phyloP scores from a whole-genome alignment of 257 asterid genomes.

The Ehretia macrophylla region DNA sequence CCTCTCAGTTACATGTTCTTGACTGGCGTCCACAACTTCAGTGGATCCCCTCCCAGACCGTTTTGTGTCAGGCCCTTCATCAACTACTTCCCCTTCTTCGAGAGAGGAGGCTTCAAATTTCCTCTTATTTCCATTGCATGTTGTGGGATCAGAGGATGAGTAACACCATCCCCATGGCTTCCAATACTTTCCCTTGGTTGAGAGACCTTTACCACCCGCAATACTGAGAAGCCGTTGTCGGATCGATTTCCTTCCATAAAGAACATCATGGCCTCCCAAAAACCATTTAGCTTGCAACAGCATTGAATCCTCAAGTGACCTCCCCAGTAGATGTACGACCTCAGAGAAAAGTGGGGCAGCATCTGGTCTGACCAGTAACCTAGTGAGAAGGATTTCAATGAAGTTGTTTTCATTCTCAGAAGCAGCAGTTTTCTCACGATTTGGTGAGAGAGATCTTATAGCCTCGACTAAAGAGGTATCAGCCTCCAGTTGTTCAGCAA shows the following conservation, averaged over 20 bases:
- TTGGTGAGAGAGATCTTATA: constrained; percentile 70
- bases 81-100: constrained; percentile 97
- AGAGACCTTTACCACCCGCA: constrained; percentile 69
- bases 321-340: constrained; percentile 83
- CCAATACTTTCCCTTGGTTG: constrained; percentile 67
- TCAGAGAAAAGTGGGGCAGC: constrained; percentile 95
- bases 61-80: constrained; percentile 53
- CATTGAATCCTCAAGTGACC: constrained; percentile 92
- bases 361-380: constrained; percentile 95
- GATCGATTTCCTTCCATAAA: constrained; percentile 84
- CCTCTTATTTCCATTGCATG: constrained; percentile 47
- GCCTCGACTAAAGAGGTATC: constrained; percentile 75
- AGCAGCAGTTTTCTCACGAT: constrained; percentile 59
- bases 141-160: constrained; percentile 30
- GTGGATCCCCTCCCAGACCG: constrained; percentile 53
- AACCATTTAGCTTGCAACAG: constrained; percentile 94
- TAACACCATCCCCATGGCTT: constrained; percentile 98
- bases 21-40: constrained; percentile 43
- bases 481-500: constrained; percentile 71
- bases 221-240: constrained; percentile 75
- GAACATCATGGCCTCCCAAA: constrained; percentile 85
- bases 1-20: constrained; percentile 82
- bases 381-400: constrained; percentile 76
- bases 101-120: constrained; percentile 65
- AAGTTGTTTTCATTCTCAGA: constrained; percentile 90